These are phyloP conservation scores for Kwoniella dejecticola DNA, from an alignment of 768 basidiomycete genomes.

Conservation along the genomic window DNA sequence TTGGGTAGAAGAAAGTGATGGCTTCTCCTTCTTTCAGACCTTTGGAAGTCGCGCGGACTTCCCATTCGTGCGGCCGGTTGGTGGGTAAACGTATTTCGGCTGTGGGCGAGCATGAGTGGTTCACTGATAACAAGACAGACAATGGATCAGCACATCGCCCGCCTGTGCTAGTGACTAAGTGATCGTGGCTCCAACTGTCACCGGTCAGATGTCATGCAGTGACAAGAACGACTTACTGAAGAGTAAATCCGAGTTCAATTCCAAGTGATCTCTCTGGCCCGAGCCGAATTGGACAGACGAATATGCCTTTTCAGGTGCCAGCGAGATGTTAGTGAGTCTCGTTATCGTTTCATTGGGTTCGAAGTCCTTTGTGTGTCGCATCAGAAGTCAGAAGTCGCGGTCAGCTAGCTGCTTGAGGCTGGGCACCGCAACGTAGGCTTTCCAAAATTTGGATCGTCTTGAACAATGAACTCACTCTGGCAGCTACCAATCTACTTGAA, in stretches of 20 bases:
- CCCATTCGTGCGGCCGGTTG: conserved; percentile 59
- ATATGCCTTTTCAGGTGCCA: conserved; percentile 59
- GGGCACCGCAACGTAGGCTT: too few relatives aligned
- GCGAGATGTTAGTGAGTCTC: conserved; percentile 38
- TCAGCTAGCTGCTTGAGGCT: too few relatives aligned
- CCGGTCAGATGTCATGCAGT: too few relatives aligned
- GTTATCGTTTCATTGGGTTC: conserved; percentile 38
- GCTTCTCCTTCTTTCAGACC: conserved; percentile 51
- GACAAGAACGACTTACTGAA: conserved; percentile 64
- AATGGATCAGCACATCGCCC: background rate
- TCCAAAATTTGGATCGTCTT: background rate
- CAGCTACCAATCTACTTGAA: conserved; percentile 48
- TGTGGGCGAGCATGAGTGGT: conserved; percentile 68
- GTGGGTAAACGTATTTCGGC: conserved; percentile 63
- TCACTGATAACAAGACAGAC: conserved; percentile 56
- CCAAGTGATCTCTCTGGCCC: conserved; percentile 60
- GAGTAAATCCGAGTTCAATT: conserved; percentile 65
- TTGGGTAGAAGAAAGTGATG: conserved; percentile 69
- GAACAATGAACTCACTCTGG: conserved; percentile 34
- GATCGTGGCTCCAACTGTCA: too few relatives aligned
- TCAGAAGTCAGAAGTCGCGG: background rate
- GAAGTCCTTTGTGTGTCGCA: conserved; percentile 41
- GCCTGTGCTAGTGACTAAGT: too few relatives aligned
- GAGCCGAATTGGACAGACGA: conserved; percentile 63
- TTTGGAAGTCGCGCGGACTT: conserved; percentile 59